Base-by-base conservation (phyloP, 495 filamentous ascomycete species). In the Penicillium taxi region DNA sequence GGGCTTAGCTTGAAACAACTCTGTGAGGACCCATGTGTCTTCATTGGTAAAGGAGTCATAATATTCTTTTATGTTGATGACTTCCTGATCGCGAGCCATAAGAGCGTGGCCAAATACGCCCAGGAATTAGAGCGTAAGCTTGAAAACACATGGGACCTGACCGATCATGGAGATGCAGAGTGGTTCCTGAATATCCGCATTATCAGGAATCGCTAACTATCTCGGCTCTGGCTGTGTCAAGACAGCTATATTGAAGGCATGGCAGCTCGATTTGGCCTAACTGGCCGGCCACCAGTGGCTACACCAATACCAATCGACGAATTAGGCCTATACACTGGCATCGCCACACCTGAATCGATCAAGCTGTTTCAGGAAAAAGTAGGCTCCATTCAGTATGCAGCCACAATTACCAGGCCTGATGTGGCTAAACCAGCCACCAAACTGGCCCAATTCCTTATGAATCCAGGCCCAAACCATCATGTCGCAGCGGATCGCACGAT, bases 51-150 rank as follows among this genome's bases (percentile, higher is more conserved):
- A 7, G 26, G 32, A 2, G 41, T 56, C 9, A 30, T 53, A 26
- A n/a, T 57, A 3, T 52, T 57, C 37, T 45, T 57, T 20, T 53
- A 53, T 37, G 37, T 56, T 0, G 46, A 56, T 39, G 39, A 56
- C 26, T 50, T 54, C 4, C 6, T 53, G 4, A 39, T 56, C 5
- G 35, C 21, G 8, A 23, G 14, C 9, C 11, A 18, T 16, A 26
- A 13, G 26, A 20, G 20, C 6, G 36, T 15, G 11, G 12, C 7
- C 5, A 20, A 17, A 33, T 30, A 14, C 0, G 35, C 24, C 9
- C 9, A 13, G 8, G 1, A 41, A 34, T 26, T 36, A 14, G 25
- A 51, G 30, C n/a, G 19, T 11, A 30, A 34, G 14, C 34, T 35
- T 8, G 28, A 38, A 21, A 5, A 9, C 6, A 17, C 33, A 9